Evolutionary conservation across 768 basidiomycete genomes (phyloP).

Genomic region (Leccinum ochraceum): DNA sequence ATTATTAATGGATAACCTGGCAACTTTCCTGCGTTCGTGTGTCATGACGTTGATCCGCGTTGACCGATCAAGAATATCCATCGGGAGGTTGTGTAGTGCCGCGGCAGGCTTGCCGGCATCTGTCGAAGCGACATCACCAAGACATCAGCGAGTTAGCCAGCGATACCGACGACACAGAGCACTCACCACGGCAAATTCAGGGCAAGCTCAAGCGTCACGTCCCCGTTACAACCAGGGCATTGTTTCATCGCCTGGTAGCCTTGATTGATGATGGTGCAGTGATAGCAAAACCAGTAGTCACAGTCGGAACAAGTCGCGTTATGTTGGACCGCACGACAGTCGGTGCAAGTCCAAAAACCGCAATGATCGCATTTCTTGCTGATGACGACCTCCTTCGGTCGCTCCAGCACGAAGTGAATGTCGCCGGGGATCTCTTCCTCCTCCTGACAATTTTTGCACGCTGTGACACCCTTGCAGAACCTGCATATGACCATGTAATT

Average conservation of each 20-base stretch:
- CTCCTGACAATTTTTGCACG: slow-evolving; percentile 15
- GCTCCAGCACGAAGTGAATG: not conserved
- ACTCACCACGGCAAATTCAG: slow-evolving; percentile 1
- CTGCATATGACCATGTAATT: slow-evolving; percentile 1
- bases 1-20: not conserved
- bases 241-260: not conserved
- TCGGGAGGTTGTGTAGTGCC: not conserved
- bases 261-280: not conserved
- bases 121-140: not conserved
- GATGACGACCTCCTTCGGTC: slow-evolving; percentile 1
- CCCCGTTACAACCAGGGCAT: slow-evolving; percentile 1
- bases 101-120: not conserved
- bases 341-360: slow-evolving; percentile 6
- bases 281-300: slow-evolving; percentile 2
- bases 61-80: no score
- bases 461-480: slow-evolving; percentile 8
- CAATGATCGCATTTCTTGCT: slow-evolving; percentile 2
- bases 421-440: slow-evolving; percentile 10
- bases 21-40: not conserved
- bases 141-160: not conserved
- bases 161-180: not conserved
- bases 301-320: slow-evolving; percentile 6
- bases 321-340: not conserved
- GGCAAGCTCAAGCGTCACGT: slow-evolving; percentile 3
- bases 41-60: not conserved